Conservation (phyloP, 2,329 filamentous ascomycete species). For the Penicillium griseofulvum region DNA sequence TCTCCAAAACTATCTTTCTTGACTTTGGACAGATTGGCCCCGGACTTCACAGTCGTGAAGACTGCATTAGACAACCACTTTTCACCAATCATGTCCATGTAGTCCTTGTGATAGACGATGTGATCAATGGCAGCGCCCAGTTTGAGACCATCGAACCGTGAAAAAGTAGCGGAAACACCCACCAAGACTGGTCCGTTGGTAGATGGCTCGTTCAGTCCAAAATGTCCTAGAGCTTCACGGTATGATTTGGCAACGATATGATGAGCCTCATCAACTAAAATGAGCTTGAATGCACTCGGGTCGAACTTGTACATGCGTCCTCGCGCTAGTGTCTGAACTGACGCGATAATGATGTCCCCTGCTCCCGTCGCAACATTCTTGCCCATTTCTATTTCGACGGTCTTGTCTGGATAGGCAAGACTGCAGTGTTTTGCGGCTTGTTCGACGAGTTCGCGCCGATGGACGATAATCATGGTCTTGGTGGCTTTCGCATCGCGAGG, state of each 20-base stretch:
- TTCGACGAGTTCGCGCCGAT: constrained; percentile 89
- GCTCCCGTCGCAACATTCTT: constrained; percentile 69
- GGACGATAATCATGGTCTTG: constrained; percentile 86
- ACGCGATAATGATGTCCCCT: constrained; percentile 92
- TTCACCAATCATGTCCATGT: constrained; percentile 77
- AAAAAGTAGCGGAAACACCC: constrained; percentile 81
- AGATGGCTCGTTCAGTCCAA: constrained; percentile 61
- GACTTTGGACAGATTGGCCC: constrained; percentile 73
- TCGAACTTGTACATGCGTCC: constrained; percentile 80
- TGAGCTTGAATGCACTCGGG: constrained; percentile 74
- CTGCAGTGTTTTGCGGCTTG: constrained; percentile 86
- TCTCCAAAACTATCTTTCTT: constrained; percentile 67
- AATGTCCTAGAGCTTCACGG: constrained; percentile 71
- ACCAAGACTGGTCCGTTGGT: constrained; percentile 65
- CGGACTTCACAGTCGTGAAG: constrained; percentile 87
- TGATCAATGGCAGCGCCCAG: constrained; percentile 86
- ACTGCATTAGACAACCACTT: constrained; percentile 90
- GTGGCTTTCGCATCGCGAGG: constrained; percentile 57
- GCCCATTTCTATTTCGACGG: constrained; percentile 90
- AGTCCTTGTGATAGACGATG: constrained; percentile 91
- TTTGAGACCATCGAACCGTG: constrained; percentile 77
- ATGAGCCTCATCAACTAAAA: constrained; percentile 94
- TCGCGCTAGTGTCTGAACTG: constrained; percentile 79
- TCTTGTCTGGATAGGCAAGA: constrained; percentile 74
- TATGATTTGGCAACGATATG: constrained; percentile 89